Percentiles rank a stretch among this genome's conserved stretches.
phyloP scores from a whole-genome alignment of 495 filamentous ascomycete genomes.

The Penicillium mononematosum region DNA sequence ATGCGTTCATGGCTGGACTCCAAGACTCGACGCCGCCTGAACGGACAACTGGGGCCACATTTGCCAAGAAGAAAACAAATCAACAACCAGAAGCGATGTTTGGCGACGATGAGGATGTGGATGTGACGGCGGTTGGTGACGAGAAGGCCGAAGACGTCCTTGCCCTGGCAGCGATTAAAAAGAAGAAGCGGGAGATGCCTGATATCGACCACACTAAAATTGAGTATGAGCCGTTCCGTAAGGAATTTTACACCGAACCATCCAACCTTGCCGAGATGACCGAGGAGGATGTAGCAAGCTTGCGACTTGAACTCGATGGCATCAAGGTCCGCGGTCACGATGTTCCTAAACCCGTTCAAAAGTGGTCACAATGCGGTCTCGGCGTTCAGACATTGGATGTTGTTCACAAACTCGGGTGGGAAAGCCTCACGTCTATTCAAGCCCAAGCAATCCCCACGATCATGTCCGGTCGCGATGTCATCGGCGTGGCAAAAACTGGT shows the following conservation, averaged over 20 bases:
- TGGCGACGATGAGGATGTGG: constrained; percentile 75
- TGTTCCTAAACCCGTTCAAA: constrained; percentile 88
- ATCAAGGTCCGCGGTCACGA: constrained; percentile 89
- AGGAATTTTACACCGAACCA: constrained; percentile 92
- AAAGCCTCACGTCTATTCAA: constrained; percentile 90
- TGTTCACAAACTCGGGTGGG: constrained; percentile 77
- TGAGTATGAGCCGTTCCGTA: constrained; percentile 81
- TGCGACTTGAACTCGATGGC: constrained; percentile 85
- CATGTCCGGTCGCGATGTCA: constrained; percentile 94
- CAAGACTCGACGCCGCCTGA: constrained; percentile 50
- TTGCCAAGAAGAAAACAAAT: constrained; percentile 42
- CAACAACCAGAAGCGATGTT: constrained; percentile 82
- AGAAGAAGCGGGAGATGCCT: constrained; percentile 96
- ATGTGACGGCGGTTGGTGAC: constrained; percentile 67
- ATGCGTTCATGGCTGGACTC: constrained; percentile 91
- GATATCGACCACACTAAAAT: constrained; percentile 79
- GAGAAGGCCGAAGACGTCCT: constrained; percentile 80
- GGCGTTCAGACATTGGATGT: constrained; percentile 86
- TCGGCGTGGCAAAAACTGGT: constrained; percentile 95
- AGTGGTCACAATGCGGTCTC: constrained; percentile 94
- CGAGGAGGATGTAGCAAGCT: constrained; percentile 75
- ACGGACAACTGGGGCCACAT: constrained; percentile 41
- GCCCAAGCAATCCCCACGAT: constrained; percentile 91
- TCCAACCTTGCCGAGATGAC: constrained; percentile 80
- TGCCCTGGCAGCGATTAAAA: constrained; percentile 75